These are phyloP conservation scores for Botryotinia convoluta DNA, from an alignment of 2,329 filamentous ascomycete genomes.

Conservation along the genomic window DNA sequence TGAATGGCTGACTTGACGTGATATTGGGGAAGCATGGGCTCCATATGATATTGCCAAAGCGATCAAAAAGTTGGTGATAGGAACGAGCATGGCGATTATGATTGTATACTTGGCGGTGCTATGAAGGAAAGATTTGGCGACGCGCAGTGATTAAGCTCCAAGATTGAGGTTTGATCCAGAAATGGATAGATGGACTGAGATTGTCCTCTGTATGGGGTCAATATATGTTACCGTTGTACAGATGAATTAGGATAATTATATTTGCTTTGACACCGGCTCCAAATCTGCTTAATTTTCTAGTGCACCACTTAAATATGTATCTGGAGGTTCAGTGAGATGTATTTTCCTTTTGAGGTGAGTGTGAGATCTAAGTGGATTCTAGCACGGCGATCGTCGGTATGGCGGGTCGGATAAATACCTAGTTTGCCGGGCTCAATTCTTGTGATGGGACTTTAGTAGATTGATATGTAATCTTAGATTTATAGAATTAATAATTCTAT, in stretches of 20 bases:
- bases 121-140: not conserved
- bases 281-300: not conserved
- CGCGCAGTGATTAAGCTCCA: not conserved
- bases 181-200: not conserved
- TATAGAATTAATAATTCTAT: too few species aligned
- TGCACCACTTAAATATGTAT: not conserved
- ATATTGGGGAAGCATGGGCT: not conserved
- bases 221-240: not conserved
- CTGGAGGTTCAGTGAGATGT: not conserved
- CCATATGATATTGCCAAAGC: not conserved
- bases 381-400: not conserved
- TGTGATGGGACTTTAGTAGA: not conserved
- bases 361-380: not conserved
- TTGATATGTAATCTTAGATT: too few species aligned
- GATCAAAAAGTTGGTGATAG: not conserved
- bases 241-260: too few species aligned
- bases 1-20: not conserved
- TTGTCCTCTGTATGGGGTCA: not conserved
- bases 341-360: not conserved
- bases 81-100: not conserved
- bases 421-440: not conserved
- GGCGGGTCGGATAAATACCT: not conserved
- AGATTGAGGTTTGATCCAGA: not conserved
- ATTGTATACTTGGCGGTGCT: too few species aligned
- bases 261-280: not conserved